Evolutionary conservation across 495 filamentous ascomycete genomes (phyloP), one percentile per base, ranked within the genome.

Genomic region (Penicillium goetzii): DNA sequence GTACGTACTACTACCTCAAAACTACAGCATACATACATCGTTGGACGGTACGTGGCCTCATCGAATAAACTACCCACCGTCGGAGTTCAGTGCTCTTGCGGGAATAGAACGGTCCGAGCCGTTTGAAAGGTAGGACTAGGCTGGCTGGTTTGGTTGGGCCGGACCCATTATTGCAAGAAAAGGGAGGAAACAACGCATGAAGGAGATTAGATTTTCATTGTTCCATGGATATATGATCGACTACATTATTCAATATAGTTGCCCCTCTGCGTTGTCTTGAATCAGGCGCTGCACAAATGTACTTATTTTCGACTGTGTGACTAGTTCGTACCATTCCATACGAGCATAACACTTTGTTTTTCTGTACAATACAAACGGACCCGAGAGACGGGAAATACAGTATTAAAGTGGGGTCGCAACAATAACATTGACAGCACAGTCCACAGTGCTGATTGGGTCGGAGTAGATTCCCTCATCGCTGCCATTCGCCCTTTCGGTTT

Each of bases 121-220:
- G 56, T 86, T 67, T 73, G 67, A 17, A 57, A 36, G 12, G 52
- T 60, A 54, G 52, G n/a, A n/a, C n/a, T n/a, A n/a, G n/a, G n/a
- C n/a, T n/a, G n/a, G 45, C 32, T 52, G 28, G 33, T n/a, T 57
- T 1, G 25, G n/a, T 12, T 23, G 2, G 6, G 38, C 32, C 17
- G 54, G 25, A 23, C 12, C 45, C 11, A 49, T n/a, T 15, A 10
- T 10, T 19, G 8, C 41, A 43, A 21, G n/a, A 19, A 43, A 21
- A 8, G 7, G 10, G 17, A 43, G n/a, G 41, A 43, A 36, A 36
- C 36, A 17, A 5, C 30, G 30, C 1, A 40, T 40, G 15, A 17
- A 40, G 10, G 43, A 47, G 19, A 47, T 25, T 47, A 23, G 21
- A 47, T 11, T 23, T 25, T 14, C 26, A 53, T 17, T 28, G 50